Evolutionary conservation across 495 filamentous ascomycete genomes (phyloP), one percentile per base, ranked within the genome.

Genomic region (Parathielavia appendiculata): DNA sequence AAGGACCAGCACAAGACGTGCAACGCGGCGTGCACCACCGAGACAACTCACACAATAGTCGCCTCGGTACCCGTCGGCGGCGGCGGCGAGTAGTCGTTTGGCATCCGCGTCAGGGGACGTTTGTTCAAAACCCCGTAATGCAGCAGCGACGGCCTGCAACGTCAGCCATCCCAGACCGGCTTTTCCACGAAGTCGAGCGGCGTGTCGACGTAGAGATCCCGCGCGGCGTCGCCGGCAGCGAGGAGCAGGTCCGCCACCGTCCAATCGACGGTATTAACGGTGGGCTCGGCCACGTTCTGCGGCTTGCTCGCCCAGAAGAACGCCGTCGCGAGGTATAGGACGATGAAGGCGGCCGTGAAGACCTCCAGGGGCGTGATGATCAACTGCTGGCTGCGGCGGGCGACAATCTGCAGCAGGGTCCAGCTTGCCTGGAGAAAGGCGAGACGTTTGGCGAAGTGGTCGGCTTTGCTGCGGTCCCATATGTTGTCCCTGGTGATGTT

Each of bases 221-320:
- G 44, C 5, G 58, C 54, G 0, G 58, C 47, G 17, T 64, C 51
- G 7, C 58, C 62, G 7, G 62, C 62, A 9, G 56, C 44, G 19
- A 55, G 39, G 17, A 59, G 54, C 22, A 64, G 51, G 1, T 57
- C 50, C 19, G 57, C 40, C 11, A 64, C 56, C 0, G 62, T 45
- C 50, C 54, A 53, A 8, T 47, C 22, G 12, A 60, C 56, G 1
- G 11, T 17, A 23, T 61, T 52, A 23, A 51, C 38, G 9, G 55
- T 64, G 1, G 62, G 58, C 19, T 54, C 54, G 16, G 54, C 55
- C 1, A 65, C 71, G 46, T 73, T 67, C 56, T 69, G 64, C 35
- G 74, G 74, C 57, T 76, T 76, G 38, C 71, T 59, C 8, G 63
- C 63, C 72, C 74, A 76, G 52, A 70, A 68, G 54, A 67, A 68